Evolutionary conservation across 352 stramenopile species (phyloP).

Genomic region (Phytopythium helicoides): DNA sequence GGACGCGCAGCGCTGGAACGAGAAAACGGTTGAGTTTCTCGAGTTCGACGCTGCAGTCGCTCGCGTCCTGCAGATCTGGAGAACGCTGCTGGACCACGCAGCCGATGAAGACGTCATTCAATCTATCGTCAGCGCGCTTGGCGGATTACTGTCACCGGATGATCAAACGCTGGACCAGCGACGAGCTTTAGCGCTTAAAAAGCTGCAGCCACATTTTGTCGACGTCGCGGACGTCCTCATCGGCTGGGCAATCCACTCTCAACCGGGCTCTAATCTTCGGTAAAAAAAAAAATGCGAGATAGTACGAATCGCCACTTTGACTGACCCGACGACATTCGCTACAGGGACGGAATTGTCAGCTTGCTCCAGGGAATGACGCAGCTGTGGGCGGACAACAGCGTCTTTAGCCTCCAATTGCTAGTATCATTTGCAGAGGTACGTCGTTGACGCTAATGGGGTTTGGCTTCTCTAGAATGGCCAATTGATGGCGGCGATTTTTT

Average conservation of each 20-base stretch:
- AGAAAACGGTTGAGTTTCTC: conserved; percentile 35
- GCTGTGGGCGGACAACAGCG: conserved; percentile 68
- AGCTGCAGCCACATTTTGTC: conserved; percentile 67
- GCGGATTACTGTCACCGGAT: background rate
- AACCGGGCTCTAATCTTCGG: conserved; percentile 29
- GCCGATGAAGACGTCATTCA: conserved; percentile 34
- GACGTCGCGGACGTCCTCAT: conserved; percentile 69
- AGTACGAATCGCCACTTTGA: background rate
- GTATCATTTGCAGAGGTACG: conserved; percentile 58
- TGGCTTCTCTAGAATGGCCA: too few species aligned
- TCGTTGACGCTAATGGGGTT: too few species aligned
- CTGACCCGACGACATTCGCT: too few species aligned
- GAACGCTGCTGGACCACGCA: conserved; percentile 48
- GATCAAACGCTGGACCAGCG: conserved; percentile 11
- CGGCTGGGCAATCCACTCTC: conserved; percentile 59
- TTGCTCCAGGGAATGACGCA: conserved; percentile 44
- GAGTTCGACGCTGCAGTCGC: conserved; percentile 43
- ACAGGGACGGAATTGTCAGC: conserved; percentile 46
- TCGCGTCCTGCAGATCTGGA: conserved; percentile 42
- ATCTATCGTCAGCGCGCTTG: conserved; percentile 25
- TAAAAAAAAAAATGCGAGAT: conserved; percentile 8
- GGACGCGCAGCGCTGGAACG: conserved; percentile 21
- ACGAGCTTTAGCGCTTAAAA: conserved; percentile 28
- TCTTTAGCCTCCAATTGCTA: conserved; percentile 65
- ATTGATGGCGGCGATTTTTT: conserved; percentile 1